Conservation (phyloP, 2,329 filamentous ascomycete species). For the Fusarium oxysporum region DNA sequence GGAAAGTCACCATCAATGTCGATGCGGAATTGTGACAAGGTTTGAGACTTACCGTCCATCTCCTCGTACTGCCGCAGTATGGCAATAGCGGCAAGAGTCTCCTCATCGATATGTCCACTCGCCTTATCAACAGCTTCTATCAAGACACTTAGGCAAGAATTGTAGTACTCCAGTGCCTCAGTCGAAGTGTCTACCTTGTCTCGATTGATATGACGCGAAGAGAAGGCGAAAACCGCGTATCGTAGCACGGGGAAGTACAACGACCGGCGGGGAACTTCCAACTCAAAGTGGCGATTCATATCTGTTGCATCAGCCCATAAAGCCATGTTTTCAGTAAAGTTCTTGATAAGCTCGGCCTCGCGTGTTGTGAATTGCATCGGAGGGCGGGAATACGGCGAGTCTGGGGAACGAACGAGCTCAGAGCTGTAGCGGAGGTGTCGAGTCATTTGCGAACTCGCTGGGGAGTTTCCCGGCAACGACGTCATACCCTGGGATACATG, state of each 20-base stretch:
- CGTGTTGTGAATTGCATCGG: neutral
- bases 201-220: neutral
- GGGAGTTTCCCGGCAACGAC: neutral
- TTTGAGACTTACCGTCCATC: neutral
- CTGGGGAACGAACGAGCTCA: neutral
- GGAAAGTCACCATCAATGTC: neutral
- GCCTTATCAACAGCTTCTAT: neutral
- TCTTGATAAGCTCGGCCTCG: neutral
- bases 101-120: neutral
- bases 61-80: slow-evolving; percentile 8
- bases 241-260: slow-evolving; percentile 1
- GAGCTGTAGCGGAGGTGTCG: neutral
- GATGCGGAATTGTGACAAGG: rapidly evolving
- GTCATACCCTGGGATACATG: neutral
- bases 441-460: neutral
- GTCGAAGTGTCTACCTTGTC: neutral
- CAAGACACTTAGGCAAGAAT: neutral
- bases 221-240: neutral
- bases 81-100: neutral
- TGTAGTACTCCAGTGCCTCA: neutral
- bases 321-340: neutral
- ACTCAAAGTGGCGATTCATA: neutral
- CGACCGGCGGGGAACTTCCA: neutral
- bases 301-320: slow-evolving; percentile 4
- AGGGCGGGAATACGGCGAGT: neutral